Evolutionary conservation across 345 rosid species (phyloP), one percentile per base, ranked within the genome.

Genomic region (Punica granatum): DNA sequence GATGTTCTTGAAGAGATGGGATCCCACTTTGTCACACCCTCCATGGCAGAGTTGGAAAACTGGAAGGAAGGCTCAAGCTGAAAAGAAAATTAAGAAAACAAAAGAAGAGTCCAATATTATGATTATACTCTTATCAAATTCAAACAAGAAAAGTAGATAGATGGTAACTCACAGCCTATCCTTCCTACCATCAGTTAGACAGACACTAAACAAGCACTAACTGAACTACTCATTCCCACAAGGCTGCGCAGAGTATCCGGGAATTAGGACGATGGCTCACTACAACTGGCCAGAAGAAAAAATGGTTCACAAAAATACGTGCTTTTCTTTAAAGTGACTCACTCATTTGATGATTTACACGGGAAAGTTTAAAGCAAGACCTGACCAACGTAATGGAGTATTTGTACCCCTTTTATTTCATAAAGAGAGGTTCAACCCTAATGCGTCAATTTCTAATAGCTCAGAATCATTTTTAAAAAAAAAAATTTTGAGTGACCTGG

Each of bases 11-110:
- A 76, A 69, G 76, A 72, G 66, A 84, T 78, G 18, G 90, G 90
- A 67, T 87, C 88, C 97, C 97, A 91, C 79, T 89, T 91, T 34
- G 97, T 85, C 64, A 86, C 83, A 34, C 92, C 84, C 78, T 91
- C 97, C 91, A 91, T 85, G n/a, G 84, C 85, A n/a, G 73, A 77
- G 72, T 79, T 78, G 49, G 85, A 64, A 76, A 79, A 74, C 78
- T 86, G 90, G 61, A 78, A 74, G 19, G 87, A 79, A 63, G 90
- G 84, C 68, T 80, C 86, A 11, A 78, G 73, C 94, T 90, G 77
- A 53, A 73, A 72, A 67, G 32, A 61, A 70, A 63, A 65, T 23
- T 28, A 6, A 43, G 13, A 62, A 25, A 39, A 21, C n/a, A 39
- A 41, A 42, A 21, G 53, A n/a, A n/a, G 32, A 46, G 32, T 13